Base-by-base conservation (phyloP, 148 eudicot species). In the Chenopodium suecicum region DNA sequence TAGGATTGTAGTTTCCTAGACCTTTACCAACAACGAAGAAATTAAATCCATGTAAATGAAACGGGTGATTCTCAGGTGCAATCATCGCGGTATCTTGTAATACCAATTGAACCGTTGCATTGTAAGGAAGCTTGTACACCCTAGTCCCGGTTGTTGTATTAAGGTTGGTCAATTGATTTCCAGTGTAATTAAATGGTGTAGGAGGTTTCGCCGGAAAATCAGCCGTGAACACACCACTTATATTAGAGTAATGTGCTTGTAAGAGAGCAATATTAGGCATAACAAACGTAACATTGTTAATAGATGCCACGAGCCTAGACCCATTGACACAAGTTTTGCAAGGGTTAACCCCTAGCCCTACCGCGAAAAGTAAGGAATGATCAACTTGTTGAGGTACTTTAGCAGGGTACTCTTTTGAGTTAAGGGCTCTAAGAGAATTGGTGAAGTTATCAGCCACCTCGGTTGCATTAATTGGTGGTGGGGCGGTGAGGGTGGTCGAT, bases 201-300 rank as follows among this genome's bases (percentile, higher is more conserved):
- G 80, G 78, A 20, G 94, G 94, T 8, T 84, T 77, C 2, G 80
- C 84, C 0, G 94, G 94, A 46, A 91, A 91, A 78, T 91, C 94
- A 22, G 82, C 84, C 0, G 90, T 90, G 46, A 90, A 91, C 58
- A 90, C 92, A 2, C 90, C 91, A 6, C 48, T 62, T 1, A 85
- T 82, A 10, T 83, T 85, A 83, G 83, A 89, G 83, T 80, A 90
- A 84, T 91, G 94, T 16, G 94, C 92, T 69, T 91, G 87, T 1
- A 91, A 84, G 10, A 91, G 88, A 6, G 91, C 79, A 3, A 80
- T 86, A 48, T 79, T 73, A 2, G 94, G 94, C 92, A 90, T 90
- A 13, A 85, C 86, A 77, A 91, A 91, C 0, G 90, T 86, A 47
- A 91, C 82, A 66, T 90, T 90, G 76, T 90, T 91, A 16, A 91